Conservation (phyloP, 1,139 yeast species). For the Taiozyma sp. region DNA sequence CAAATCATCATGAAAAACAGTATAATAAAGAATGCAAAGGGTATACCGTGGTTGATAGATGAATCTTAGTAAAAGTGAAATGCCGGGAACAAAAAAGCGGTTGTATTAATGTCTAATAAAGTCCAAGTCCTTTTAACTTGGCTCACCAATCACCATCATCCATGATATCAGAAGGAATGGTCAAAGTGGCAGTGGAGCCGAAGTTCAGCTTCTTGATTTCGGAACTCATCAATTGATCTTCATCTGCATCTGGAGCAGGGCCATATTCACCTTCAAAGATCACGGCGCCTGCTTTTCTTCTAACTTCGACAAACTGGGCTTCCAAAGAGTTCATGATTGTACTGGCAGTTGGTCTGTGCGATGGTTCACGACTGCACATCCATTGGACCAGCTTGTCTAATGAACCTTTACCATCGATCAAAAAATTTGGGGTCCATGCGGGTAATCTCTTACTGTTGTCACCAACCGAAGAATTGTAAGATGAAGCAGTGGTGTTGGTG, state of each 20-base stretch:
- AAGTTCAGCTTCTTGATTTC: slow-evolving; percentile 18
- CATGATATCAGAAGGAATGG: slow-evolving; percentile 18
- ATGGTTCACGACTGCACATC: slow-evolving; percentile 90
- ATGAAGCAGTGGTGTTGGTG: slow-evolving; percentile 18
- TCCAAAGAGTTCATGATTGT: slow-evolving; percentile 65
- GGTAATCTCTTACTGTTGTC: slow-evolving; percentile 38
- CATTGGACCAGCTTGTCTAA: slow-evolving; percentile 77
- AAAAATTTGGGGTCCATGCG: slow-evolving; percentile 79
- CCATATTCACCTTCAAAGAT: slow-evolving; percentile 97
- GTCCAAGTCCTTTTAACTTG: background rate
- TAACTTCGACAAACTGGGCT: slow-evolving; percentile 69
- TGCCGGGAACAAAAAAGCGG: background rate
- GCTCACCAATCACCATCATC: slow-evolving; percentile 20
- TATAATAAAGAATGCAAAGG: background rate
- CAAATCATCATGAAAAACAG: background rate
- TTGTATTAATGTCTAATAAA: no score
- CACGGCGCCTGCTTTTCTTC: slow-evolving; percentile 91
- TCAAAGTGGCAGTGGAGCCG: slow-evolving; percentile 11
- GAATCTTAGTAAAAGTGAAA: background rate
- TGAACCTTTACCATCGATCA: slow-evolving; percentile 66
- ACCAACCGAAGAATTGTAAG: slow-evolving; percentile 19
- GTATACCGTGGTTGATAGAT: background rate
- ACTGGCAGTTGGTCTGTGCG: slow-evolving; percentile 71
- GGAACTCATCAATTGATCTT: slow-evolving; percentile 16
- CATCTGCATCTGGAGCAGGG: slow-evolving; percentile 47